Conservation (phyloP, 2,329 filamentous ascomycete species). For the Aspergillus sp. region DNA sequence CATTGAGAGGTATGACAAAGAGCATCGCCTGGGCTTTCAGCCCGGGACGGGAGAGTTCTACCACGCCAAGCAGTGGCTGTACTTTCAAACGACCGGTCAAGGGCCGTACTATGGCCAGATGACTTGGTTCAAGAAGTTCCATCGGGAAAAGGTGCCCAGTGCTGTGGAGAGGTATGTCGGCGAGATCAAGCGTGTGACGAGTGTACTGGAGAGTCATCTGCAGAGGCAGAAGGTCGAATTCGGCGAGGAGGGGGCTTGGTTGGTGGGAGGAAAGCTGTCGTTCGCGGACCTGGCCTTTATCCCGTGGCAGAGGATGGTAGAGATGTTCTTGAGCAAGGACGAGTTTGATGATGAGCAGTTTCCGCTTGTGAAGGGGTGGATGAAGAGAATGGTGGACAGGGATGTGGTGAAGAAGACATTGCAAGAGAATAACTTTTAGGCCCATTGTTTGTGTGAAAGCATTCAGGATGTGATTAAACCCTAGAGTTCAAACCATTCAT, state of each 20-base stretch:
- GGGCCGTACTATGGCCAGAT: constrained; percentile 49
- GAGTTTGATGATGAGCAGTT: background rate
- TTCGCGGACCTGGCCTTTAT: constrained; percentile 3
- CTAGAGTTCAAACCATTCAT: background rate
- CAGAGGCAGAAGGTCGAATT: background rate
- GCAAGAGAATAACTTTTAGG: background rate
- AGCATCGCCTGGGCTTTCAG: constrained; percentile 31
- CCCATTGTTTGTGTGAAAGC: background rate
- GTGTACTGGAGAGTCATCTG: constrained; percentile 40
- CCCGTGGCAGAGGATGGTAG: background rate
- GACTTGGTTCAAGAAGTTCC: constrained; percentile 41
- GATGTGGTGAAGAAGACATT: background rate
- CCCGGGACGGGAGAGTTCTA: constrained; percentile 29
- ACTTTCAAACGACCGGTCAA: constrained; percentile 45
- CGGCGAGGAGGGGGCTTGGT: background rate
- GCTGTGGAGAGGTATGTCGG: constrained; percentile 45
- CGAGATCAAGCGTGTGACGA: constrained; percentile 43
- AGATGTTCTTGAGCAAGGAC: background rate
- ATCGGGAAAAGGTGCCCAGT: constrained; percentile 40
- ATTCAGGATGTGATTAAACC: background rate
- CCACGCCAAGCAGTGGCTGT: constrained; percentile 40
- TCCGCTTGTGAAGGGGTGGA: background rate
- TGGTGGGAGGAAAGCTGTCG: constrained; percentile 1
- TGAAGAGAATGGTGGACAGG: background rate
- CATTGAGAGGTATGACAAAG: constrained; percentile 42